These are phyloP conservation scores for Suillus cothurnatus DNA, from an alignment of 768 basidiomycete species.

Conservation along the genomic window DNA sequence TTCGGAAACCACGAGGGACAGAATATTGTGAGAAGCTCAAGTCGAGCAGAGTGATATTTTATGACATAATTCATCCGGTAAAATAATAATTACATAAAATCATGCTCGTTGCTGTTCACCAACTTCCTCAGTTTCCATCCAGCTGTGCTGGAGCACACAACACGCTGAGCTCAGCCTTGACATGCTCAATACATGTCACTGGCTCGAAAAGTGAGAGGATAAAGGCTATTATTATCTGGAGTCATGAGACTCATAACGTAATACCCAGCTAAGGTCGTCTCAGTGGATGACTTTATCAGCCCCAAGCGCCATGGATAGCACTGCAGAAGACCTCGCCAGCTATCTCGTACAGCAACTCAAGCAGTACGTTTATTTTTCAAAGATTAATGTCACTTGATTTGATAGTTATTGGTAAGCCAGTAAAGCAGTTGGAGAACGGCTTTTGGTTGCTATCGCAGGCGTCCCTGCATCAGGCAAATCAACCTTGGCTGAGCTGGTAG, in stretches of 20 bases:
- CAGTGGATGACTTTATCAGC: background rate
- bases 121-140: too few relatives aligned
- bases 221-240: background rate
- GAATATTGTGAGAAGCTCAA: too few relatives aligned
- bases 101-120: background rate
- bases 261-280: background rate
- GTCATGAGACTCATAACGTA: background rate
- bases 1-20: too few relatives aligned
- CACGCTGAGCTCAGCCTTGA: background rate
- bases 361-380: constrained; percentile 35
- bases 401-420: background rate
- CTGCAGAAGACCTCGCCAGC: constrained; percentile 41
- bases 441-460: constrained; percentile 75
- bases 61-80: background rate
- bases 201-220: background rate
- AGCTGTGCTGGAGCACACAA: too few relatives aligned
- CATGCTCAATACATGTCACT: background rate
- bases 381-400: constrained; percentile 23
- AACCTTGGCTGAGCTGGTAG: constrained; percentile 64
- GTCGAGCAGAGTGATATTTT: too few relatives aligned
- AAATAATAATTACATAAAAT: background rate
- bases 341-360: constrained; percentile 39
- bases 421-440: constrained; percentile 34
- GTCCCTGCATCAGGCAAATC: constrained; percentile 91
- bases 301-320: constrained; percentile 39